Percentiles rank a stretch among this genome's conserved stretches.
phyloP scores from a whole-genome alignment of 2,329 filamentous ascomycete genomes.

The Monilinia fructicola region DNA sequence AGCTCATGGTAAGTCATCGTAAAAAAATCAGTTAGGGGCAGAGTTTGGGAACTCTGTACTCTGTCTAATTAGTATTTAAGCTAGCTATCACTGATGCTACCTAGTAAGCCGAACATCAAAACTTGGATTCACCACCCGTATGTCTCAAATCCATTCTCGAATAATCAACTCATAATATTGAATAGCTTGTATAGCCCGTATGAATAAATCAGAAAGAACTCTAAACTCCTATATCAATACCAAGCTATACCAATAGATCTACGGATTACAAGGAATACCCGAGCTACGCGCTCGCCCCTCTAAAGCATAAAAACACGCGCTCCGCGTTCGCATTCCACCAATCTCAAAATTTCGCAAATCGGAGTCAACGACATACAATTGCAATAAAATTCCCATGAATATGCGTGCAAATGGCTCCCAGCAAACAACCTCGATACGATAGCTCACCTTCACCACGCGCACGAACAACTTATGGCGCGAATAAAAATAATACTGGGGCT shows the following conservation, averaged over 20 bases:
- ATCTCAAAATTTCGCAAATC: background rate
- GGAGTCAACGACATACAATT: constrained; percentile 2
- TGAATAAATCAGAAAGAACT: background rate
- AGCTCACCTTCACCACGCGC: constrained; percentile 23
- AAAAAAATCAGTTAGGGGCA: no score
- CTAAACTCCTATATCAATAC: background rate
- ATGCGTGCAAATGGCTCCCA: constrained; percentile 22
- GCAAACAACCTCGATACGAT: constrained; percentile 20
- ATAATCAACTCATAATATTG: background rate
- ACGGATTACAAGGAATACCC: background rate
- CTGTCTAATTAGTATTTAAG: background rate
- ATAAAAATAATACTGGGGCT: constrained; percentile 5
- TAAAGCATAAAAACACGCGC: constrained; percentile 14
- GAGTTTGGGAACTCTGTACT: no score
- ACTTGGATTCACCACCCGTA: constrained; percentile 3
- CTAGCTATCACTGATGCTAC: background rate
- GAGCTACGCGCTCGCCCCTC: constrained; percentile 13
- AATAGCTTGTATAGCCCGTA: background rate
- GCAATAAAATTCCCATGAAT: constrained; percentile 5
- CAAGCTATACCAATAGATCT: background rate
- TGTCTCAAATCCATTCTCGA: background rate
- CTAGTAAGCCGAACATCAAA: background rate
- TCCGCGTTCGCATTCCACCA: constrained; percentile 18
- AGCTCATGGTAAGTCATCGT: no score
- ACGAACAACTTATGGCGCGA: constrained; percentile 3